These are phyloP conservation scores for Tilletia caries DNA, from an alignment of 1,284 basidiomycete species.

Conservation along the genomic window DNA sequence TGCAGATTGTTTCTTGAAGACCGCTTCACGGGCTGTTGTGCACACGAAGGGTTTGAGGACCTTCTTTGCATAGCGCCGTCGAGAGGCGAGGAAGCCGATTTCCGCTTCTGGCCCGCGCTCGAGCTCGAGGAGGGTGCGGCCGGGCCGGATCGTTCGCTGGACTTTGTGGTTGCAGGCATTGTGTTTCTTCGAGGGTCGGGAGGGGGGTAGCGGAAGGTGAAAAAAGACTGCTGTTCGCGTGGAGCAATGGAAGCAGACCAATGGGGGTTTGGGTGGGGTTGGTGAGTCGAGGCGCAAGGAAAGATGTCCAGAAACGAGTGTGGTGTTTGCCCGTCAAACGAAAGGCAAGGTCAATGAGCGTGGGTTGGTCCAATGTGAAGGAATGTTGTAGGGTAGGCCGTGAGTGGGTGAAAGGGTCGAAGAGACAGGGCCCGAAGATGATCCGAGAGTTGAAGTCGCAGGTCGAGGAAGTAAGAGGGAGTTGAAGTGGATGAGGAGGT, in stretches of 20 bases:
- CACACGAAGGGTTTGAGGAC: not conserved
- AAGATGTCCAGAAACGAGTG: not conserved
- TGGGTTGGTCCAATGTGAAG: not conserved
- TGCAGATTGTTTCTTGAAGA: not conserved
- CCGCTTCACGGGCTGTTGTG: too few species aligned
- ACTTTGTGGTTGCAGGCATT: too few species aligned
- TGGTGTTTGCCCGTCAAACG: too few species aligned
- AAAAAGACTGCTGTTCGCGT: too few species aligned
- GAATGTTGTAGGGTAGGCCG: not conserved
- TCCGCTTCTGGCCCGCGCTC: not conserved
- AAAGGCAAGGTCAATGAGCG: not conserved
- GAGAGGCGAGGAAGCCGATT: not conserved
- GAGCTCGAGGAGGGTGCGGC: not conserved
- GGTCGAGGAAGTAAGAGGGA: not conserved
- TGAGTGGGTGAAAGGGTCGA: not conserved
- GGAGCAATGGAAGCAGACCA: too few species aligned
- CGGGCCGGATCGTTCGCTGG: not conserved
- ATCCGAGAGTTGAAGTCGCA: not conserved
- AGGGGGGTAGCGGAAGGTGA: not conserved
- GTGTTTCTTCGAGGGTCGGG: not conserved
- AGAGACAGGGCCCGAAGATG: not conserved
- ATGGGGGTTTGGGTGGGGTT: too few species aligned
- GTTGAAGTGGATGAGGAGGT: not conserved
- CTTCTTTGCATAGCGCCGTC: slow-evolving; percentile 1
- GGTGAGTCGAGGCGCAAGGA: too few species aligned